Base-by-base conservation (phyloP, 2,329 filamentous ascomycete genomes). In the Colletotrichum abscissum region DNA sequence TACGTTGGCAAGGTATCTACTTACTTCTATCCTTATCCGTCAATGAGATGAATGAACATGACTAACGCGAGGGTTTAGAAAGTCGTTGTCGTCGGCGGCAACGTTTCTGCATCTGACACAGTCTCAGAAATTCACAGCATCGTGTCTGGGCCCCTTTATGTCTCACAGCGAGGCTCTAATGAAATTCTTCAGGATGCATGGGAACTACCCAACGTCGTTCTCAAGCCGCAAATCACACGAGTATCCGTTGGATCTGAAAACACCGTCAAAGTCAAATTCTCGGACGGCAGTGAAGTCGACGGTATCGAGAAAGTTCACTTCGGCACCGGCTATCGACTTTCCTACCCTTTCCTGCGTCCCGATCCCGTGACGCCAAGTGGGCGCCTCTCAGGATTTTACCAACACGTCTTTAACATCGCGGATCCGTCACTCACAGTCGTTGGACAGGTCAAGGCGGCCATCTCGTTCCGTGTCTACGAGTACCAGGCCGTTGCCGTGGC, bases 251-350 rank as follows among this genome's bases (percentile, higher is more conserved):
- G 86, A 0, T 78, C 80, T 4, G 72, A 76, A 4, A 82, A 84
- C 6, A 76, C 88, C 0, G 70, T 82, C 3, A 77, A 78, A 11
- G 67, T 75, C 59, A 75, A 76, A 2, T 90, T 91, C 64, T 82
- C 84, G 56, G 88, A 91, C 67, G 88, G 88, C 0, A 84, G 84
- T 0, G 81, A 77, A 0, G 79, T 88, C 0, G 78, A 84, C 1
- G 82, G 86, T 8, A 85, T 91, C 16, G 89, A 92, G 74, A 79
- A 88, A 67, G 83, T 92, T 33, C 86, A 92, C 57, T 90, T 91
- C 71, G 89, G 87, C 6, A 92, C 90, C 0, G 90, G 90, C 0
- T 91, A 90, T 76, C 86, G 85, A 0, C 91, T 89, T 84, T 88
- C 87, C 1, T 78, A 91, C 0, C 89, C 88, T 0, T 91, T 88